These are phyloP conservation scores for Neurospora hispaniola DNA, from an alignment of 495 filamentous ascomycete species.

Conservation along the genomic window DNA sequence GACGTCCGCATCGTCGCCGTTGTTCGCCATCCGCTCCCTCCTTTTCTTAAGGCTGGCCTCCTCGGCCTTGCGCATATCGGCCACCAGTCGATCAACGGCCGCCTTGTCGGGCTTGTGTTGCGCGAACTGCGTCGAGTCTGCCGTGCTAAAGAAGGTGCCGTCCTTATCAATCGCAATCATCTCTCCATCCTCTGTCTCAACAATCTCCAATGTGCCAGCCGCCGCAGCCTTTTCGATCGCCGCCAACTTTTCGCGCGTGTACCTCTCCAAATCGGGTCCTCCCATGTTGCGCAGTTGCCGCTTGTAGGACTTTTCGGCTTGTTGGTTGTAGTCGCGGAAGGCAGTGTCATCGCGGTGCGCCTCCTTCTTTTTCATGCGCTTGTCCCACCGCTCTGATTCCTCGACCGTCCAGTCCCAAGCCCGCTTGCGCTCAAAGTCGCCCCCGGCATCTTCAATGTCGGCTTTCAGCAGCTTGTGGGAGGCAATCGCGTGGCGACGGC, in stretches of 20 bases:
- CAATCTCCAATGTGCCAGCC: slow-evolving; percentile 73
- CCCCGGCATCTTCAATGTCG: slow-evolving; percentile 70
- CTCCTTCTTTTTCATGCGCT: slow-evolving; percentile 75
- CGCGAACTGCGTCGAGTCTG: slow-evolving; percentile 67
- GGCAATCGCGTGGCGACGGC: slow-evolving; percentile 73
- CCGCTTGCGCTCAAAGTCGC: slow-evolving; percentile 93
- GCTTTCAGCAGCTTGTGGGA: slow-evolving; percentile 90
- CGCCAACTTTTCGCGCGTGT: slow-evolving; percentile 74
- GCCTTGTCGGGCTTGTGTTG: slow-evolving; percentile 82
- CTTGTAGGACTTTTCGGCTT: slow-evolving; percentile 88
- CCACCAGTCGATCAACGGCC: slow-evolving; percentile 82
- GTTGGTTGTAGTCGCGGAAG: slow-evolving; percentile 81
- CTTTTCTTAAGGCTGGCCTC: slow-evolving; percentile 76
- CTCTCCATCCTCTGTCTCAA: slow-evolving; percentile 90
- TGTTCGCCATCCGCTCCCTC: slow-evolving; percentile 62
- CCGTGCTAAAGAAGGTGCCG: slow-evolving; percentile 80
- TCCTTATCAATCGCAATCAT: slow-evolving; percentile 86
- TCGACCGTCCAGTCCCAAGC: slow-evolving; percentile 98
- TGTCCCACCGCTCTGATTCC: slow-evolving; percentile 89
- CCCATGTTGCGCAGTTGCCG: slow-evolving; percentile 67
- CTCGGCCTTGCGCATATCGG: slow-evolving; percentile 79
- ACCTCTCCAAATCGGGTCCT: slow-evolving; percentile 59
- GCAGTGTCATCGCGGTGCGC: slow-evolving; percentile 73
- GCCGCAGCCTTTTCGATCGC: slow-evolving; percentile 75
- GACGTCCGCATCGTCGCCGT: slow-evolving; percentile 72